These are phyloP conservation scores for Leccinum pallidistipes DNA, from an alignment of 1,284 basidiomycete species.

Conservation along the genomic window DNA sequence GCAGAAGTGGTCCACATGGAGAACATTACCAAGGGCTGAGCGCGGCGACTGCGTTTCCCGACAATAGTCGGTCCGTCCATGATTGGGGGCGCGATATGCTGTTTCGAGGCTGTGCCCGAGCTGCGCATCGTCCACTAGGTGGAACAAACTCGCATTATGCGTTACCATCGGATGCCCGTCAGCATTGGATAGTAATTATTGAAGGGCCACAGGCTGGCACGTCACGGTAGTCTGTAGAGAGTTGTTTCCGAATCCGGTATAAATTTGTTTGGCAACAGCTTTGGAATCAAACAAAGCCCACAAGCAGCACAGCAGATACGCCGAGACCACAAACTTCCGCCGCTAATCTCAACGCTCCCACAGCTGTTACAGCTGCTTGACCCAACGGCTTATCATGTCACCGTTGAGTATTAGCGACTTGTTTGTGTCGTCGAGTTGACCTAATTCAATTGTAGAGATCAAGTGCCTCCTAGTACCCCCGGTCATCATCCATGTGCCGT, in stretches of 20 bases:
- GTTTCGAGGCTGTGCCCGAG: background rate
- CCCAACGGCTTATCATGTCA: slow-evolving; percentile 19
- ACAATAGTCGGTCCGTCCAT: background rate
- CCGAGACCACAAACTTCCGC: background rate
- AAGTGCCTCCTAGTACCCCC: slow-evolving; percentile 28
- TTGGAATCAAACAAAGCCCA: slow-evolving; percentile 28
- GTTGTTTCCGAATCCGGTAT: slow-evolving; percentile 1
- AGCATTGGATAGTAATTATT: background rate
- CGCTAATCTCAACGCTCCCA: background rate
- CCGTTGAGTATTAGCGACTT: slow-evolving; percentile 30
- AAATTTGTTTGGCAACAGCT: slow-evolving; percentile 31
- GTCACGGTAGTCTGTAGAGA: background rate
- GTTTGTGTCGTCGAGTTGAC: slow-evolving; percentile 20
- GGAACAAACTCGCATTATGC: background rate
- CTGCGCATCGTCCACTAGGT: background rate
- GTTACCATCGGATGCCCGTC: background rate
- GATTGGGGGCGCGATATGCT: background rate
- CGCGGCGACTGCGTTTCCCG: background rate
- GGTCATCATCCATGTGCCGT: slow-evolving; percentile 25
- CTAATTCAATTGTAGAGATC: slow-evolving; percentile 22
- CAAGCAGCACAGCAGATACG: background rate
- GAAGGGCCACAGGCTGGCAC: background rate
- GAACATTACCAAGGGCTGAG: background rate
- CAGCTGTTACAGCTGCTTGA: background rate
- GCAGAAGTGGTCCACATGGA: background rate